Percentiles rank a stretch among this genome's conserved stretches.
Conservation (phyloP, 2,329 filamentous ascomycete species). For the Colletotrichum spaethianum region DNA sequence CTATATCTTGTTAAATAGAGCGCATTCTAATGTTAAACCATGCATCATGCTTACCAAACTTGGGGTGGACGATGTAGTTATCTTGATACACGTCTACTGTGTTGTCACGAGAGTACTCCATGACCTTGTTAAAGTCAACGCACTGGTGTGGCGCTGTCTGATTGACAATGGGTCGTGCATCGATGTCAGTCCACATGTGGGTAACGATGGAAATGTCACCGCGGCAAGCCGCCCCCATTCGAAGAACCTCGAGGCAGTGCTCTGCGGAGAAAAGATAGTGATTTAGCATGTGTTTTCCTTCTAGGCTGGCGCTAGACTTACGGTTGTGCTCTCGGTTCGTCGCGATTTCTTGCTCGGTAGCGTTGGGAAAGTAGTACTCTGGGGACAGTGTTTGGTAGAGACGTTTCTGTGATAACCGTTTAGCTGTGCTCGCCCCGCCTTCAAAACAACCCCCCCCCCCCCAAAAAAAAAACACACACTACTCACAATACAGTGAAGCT, state of each 20-base stretch:
- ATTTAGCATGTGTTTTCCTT: background rate
- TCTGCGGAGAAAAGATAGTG: background rate
- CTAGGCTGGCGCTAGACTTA: background rate
- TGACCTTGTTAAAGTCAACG: conserved; percentile 29
- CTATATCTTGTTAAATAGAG: background rate
- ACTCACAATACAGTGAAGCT: conserved; percentile 37
- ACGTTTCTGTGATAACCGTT: conserved; percentile 23
- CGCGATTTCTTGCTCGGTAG: conserved; percentile 22
- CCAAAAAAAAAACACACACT: no score
- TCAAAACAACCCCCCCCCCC: background rate
- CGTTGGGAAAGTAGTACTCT: conserved; percentile 38
- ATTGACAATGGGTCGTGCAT: conserved; percentile 38
- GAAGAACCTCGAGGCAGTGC: conserved; percentile 37
- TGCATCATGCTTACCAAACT: conserved; percentile 16
- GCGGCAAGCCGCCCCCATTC: conserved; percentile 38
- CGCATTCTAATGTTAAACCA: no score
- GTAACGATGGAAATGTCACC: conserved; percentile 40
- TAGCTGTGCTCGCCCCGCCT: background rate
- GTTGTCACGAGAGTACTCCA: conserved; percentile 32
- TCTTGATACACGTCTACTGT: conserved; percentile 36
- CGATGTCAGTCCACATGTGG: conserved; percentile 40
- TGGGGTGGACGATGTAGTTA: conserved; percentile 39
- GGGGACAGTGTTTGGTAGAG: conserved; percentile 36
- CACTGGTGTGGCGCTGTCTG: conserved; percentile 39
- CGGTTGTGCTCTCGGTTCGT: conserved; percentile 38